phyloP scores from a whole-genome alignment of 2,329 filamentous ascomycete genomes.

The Emericellopsis atlantica region DNA sequence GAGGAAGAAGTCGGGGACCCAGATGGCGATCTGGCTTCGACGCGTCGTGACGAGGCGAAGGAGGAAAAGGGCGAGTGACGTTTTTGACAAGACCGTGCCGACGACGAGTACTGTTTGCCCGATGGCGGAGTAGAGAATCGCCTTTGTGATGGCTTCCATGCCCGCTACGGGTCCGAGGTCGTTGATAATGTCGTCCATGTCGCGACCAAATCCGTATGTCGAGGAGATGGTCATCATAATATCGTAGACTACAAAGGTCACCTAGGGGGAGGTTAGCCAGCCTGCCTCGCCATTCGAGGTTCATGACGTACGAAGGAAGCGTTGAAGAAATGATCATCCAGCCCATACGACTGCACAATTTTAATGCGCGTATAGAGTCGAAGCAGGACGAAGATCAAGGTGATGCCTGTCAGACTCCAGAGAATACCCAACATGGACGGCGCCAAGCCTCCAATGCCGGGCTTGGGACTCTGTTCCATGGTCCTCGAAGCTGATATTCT shows the following conservation, averaged over 20 bases:
- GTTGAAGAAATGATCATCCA: slow-evolving; percentile 18
- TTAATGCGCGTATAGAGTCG: slow-evolving; percentile 19
- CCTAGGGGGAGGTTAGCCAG: background rate
- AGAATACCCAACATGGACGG: slow-evolving; percentile 6
- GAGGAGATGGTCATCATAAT: slow-evolving; percentile 13
- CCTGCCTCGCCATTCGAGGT: too few relatives aligned
- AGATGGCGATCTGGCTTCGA: slow-evolving; percentile 17
- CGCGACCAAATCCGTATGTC: slow-evolving; percentile 16
- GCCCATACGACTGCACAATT: slow-evolving; percentile 12
- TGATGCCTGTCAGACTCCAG: slow-evolving; percentile 6
- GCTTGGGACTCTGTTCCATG: too few relatives aligned
- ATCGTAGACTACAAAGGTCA: slow-evolving; percentile 5
- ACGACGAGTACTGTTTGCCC: slow-evolving; percentile 18
- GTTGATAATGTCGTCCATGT: slow-evolving; percentile 4
- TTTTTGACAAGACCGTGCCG: slow-evolving; percentile 20
- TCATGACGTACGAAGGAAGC: slow-evolving; percentile 10
- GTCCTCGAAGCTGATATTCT: too few relatives aligned
- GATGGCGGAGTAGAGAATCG: slow-evolving; percentile 8
- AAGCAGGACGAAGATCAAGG: slow-evolving; percentile 15
- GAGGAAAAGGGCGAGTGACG: slow-evolving; percentile 20
- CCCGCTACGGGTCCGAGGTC: background rate
- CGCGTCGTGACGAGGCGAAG: slow-evolving; percentile 15
- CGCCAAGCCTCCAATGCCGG: background rate
- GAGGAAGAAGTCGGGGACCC: slow-evolving; percentile 7
- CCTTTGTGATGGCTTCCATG: slow-evolving; percentile 1